Percentiles rank a stretch among this genome's conserved stretches.
phyloP scores from a whole-genome alignment of 305 asterid species.

The Rubia peregrina region DNA sequence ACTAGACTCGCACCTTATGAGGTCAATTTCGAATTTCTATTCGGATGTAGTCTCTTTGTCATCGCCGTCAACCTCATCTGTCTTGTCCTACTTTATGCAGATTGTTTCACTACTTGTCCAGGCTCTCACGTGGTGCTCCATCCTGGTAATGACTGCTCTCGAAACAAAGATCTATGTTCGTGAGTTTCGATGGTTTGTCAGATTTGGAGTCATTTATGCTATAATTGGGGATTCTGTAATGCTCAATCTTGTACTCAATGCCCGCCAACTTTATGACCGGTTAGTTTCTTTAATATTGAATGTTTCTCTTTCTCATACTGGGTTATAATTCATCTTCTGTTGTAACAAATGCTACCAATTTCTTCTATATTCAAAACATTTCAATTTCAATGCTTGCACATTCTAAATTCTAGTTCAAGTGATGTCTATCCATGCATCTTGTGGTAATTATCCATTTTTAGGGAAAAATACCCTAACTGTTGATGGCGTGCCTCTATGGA shows the following conservation, averaged over 20 bases:
- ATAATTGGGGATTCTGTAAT: constrained; percentile 75
- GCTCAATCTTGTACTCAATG: constrained; percentile 59
- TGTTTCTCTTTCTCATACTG: constrained; percentile 1
- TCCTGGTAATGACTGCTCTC: constrained; percentile 59
- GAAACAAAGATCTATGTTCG: constrained; percentile 69
- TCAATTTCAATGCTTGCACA: not conserved
- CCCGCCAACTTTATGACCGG: constrained; percentile 51
- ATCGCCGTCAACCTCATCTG: not conserved
- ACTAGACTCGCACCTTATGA: constrained; percentile 66
- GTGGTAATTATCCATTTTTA: not conserved
- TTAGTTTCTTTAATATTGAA: constrained; percentile 33
- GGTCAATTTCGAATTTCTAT: constrained; percentile 28
- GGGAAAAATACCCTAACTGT: not conserved
- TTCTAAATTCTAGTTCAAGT: not conserved
- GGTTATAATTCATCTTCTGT: not conserved
- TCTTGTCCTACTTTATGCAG: constrained; percentile 26
- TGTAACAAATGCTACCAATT: not conserved
- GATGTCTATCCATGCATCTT: not conserved
- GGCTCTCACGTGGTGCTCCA: constrained; percentile 70
- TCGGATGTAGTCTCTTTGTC: not conserved
- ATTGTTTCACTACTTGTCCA: constrained; percentile 55
- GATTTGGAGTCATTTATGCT: constrained; percentile 69
- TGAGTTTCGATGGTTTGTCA: constrained; percentile 80
- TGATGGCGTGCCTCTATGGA: not conserved
- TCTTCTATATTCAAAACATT: not conserved